Evolutionary conservation across 1,284 basidiomycete genomes (phyloP).

Genomic region (Tetrapyrgos nigripes): DNA sequence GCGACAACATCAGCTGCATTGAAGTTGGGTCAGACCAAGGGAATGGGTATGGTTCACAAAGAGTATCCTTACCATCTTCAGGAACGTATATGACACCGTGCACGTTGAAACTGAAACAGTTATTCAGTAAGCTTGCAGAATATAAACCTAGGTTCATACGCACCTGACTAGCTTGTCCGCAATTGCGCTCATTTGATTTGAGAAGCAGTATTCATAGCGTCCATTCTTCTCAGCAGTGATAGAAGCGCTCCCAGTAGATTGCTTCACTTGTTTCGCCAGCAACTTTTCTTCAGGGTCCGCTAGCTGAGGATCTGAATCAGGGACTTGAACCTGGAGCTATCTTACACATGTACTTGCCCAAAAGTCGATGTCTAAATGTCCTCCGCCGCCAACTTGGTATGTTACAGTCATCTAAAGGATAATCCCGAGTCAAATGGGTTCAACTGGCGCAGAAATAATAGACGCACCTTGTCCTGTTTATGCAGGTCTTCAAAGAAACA

Average conservation of each 20-base stretch:
- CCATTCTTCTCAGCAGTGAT: conserved; percentile 90
- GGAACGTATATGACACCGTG: conserved; percentile 95
- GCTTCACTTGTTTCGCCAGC: conserved; percentile 82
- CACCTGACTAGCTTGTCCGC: conserved; percentile 95
- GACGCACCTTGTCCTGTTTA: conserved; percentile 85
- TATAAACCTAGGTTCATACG: conserved; percentile 29
- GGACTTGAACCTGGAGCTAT: conserved; percentile 12
- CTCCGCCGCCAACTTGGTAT: conserved; percentile 97
- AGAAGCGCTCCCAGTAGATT: conserved; percentile 90
- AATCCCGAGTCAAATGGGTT: neutral
- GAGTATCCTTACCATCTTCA: conserved; percentile 71
- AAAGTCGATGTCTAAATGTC: conserved; percentile 97
- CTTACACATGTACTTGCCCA: conserved; percentile 61
- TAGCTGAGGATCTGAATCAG: conserved; percentile 55
- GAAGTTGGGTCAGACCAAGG: conserved; percentile 19
- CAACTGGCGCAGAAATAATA: neutral
- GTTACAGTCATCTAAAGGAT: conserved; percentile 93
- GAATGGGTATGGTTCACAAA: conserved; percentile 6
- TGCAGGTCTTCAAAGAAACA: conserved; percentile 99
- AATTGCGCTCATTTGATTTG: conserved; percentile 95
- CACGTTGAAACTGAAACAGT: conserved; percentile 87
- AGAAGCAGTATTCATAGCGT: conserved; percentile 96
- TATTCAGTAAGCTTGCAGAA: neutral
- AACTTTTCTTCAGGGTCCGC: conserved; percentile 74
- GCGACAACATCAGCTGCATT: conserved; percentile 72